Base-by-base conservation (phyloP, 2,329 filamentous ascomycete genomes). In the Ascomycota sp. region DNA sequence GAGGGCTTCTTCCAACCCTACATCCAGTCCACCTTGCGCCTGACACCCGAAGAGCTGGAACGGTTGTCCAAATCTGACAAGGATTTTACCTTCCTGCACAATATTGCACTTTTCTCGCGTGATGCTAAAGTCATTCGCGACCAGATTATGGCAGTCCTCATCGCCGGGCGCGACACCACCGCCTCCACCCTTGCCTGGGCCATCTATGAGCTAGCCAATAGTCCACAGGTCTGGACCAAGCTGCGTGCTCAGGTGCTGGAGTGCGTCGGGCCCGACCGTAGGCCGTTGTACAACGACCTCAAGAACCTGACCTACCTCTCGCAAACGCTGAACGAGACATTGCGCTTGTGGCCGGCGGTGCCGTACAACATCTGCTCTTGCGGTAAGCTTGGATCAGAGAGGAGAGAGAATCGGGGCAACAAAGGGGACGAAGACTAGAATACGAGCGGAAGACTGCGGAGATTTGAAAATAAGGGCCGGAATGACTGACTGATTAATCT, bases 161-260 rank as follows among this genome's bases (percentile, higher is more conserved):
- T 94, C 9, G 85, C 85, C 1, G 83, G 82, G 7, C 67, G 79
- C 20, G 85, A 94, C 50, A 93, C 83, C 7, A 94, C 85, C 0
- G 83, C 83, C 13, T 68, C 65, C 15, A 83, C 79, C 0, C 62
- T 94, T 0, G 77, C 74, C 0, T 94, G 82, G 76, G 61, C 69
- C 23, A 61, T 93, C 33, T 89, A 86, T 50, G 81, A 93, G 50
- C 62, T 94, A 1, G 68, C 74, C 23, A 68, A 71, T 11, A 64
- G 79, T 39, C 82, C 82, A 0, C 55, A 68, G 4, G 62, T 72
- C 4, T 68, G 81, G n/a, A 47, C 56, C 27, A 79, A 71, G 46
- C 61, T 94, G 27, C 71, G 83, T 12, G 50, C 57, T 11, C 79
- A 92, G 47, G 81, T 93, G 41, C 49, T 73, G 11, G 48, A 63